Percentiles rank a stretch among this genome's conserved stretches.
Evolutionary conservation across 2,329 filamentous ascomycete genomes (phyloP).

Genomic region (Ophiostoma sp.): DNA sequence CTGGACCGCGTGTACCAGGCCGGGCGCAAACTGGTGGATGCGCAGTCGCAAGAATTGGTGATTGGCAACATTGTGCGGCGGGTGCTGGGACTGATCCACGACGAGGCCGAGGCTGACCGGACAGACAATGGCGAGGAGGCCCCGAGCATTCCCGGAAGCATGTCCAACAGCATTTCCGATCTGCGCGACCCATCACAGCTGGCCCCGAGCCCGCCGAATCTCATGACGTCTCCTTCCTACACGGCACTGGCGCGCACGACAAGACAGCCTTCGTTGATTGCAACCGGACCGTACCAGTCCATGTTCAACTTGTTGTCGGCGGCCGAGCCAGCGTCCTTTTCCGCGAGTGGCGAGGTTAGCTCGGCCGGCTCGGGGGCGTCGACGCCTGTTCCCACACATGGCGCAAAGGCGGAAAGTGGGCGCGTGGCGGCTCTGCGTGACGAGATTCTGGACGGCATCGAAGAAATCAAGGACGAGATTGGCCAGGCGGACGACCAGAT

Average conservation of each 20-base stretch:
- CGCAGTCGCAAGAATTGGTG: conserved; percentile 86
- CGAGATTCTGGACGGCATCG: conserved; percentile 90
- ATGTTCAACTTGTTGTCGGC: conserved; percentile 85
- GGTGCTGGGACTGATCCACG: conserved; percentile 84
- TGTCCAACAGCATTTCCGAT: conserved; percentile 42
- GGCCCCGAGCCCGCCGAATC: conserved; percentile 45
- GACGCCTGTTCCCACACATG: conserved; percentile 43
- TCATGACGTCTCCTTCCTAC: neutral
- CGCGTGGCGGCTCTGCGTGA: conserved; percentile 73
- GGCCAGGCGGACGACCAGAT: conserved; percentile 92
- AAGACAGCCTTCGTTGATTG: conserved; percentile 39
- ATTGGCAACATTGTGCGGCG: conserved; percentile 93
- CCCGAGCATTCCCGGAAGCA: conserved; percentile 43
- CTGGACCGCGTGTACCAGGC: conserved; percentile 77
- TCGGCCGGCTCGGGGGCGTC: conserved; percentile 46
- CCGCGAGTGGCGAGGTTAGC: conserved; percentile 31
- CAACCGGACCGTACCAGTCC: conserved; percentile 69
- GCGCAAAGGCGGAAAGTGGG: conserved; percentile 32
- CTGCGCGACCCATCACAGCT: conserved; percentile 15
- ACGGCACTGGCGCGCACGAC: conserved; percentile 6
- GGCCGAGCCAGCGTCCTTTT: conserved; percentile 45
- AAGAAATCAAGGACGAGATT: conserved; percentile 94
- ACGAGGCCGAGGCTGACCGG: conserved; percentile 81
- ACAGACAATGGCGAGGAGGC: conserved; percentile 56
- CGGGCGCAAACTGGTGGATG: conserved; percentile 74